A percentile compares a stretch with the other conserved stretches of the same genome.
These are phyloP conservation scores for Pseudotulostoma volvatum DNA, from an alignment of 495 filamentous ascomycete species.

Conservation along the genomic window DNA sequence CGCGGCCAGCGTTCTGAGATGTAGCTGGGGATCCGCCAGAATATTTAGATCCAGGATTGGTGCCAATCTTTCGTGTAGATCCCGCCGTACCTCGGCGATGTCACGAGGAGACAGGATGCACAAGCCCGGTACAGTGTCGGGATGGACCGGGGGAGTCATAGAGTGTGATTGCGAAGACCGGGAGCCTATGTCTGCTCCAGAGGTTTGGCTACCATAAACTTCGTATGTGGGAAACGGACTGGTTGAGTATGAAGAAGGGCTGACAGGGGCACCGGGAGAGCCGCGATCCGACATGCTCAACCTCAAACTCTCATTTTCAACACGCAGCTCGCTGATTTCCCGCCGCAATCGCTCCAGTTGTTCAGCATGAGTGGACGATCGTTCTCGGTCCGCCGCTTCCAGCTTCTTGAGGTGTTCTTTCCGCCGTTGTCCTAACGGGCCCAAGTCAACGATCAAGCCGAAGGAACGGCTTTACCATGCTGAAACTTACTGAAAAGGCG, in stretches of 20 bases:
- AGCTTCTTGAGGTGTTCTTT: constrained; percentile 24
- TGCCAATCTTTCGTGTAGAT: constrained; percentile 3
- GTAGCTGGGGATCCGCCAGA: constrained; percentile 7
- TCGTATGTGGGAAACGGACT: constrained; percentile 4
- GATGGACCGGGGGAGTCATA: not conserved
- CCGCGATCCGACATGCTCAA: not conserved
- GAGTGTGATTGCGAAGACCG: not conserved
- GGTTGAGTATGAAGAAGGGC: constrained; percentile 3
- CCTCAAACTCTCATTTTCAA: constrained; percentile 16
- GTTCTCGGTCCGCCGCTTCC: constrained; percentile 18
- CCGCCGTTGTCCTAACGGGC: constrained; percentile 14
- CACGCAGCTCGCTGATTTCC: constrained; percentile 14
- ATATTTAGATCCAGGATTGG: constrained; percentile 7
- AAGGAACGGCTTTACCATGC: not conserved
- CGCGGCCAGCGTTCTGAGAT: constrained; percentile 13
- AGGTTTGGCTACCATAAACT: not conserved
- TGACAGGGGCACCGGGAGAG: constrained; percentile 3
- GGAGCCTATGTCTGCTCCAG: not conserved
- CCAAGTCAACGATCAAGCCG: not conserved
- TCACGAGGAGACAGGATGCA: constrained; percentile 5
- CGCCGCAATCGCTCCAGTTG: constrained; percentile 19
- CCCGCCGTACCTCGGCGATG: constrained; percentile 4
- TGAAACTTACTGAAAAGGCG: constrained; percentile 6
- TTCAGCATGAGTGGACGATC: constrained; percentile 16
- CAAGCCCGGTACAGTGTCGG: constrained; percentile 2